Conservation (phyloP, 208 protist genomes). For the Phytomonas sp. region DNA sequence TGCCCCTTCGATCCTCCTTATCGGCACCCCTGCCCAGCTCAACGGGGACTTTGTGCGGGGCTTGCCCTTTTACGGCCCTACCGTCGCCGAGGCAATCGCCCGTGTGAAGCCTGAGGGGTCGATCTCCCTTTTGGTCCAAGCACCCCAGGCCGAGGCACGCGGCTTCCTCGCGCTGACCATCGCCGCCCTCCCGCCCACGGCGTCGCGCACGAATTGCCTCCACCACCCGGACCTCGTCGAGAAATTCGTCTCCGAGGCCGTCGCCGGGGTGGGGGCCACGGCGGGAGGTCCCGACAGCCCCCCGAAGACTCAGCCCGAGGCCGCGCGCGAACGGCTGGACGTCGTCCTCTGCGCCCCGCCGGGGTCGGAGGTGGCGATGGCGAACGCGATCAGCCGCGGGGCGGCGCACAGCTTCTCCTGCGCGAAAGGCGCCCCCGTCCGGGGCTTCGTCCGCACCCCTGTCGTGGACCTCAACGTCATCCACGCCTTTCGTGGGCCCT, state of each 20-base stretch:
- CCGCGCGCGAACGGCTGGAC: slow-evolving; percentile 28
- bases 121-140: slow-evolving; percentile 14
- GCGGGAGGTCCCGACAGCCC: background rate
- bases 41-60: slow-evolving; percentile 25
- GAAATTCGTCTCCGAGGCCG: slow-evolving; percentile 22
- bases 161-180: slow-evolving; percentile 35
- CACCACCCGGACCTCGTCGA: slow-evolving; percentile 52
- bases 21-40: slow-evolving; percentile 40
- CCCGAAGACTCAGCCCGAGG: background rate
- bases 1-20: slow-evolving; percentile 34
- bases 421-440: slow-evolving; percentile 24
- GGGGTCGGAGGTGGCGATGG: slow-evolving; percentile 27
- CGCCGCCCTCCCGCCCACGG: slow-evolving; percentile 31
- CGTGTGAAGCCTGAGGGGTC: slow-evolving; percentile 28
- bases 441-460: slow-evolving; percentile 20
- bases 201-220: slow-evolving; percentile 59
- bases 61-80: slow-evolving; percentile 41
- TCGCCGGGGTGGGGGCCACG: slow-evolving; percentile 8
- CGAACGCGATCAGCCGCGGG: slow-evolving; percentile 42
- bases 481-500: slow-evolving; percentile 32
- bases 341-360: slow-evolving; percentile 38
- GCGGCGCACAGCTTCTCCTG: slow-evolving; percentile 39
- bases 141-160: slow-evolving; percentile 9
- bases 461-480: slow-evolving; percentile 27
- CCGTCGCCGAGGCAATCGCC: slow-evolving; percentile 43